Percentiles rank a stretch among this genome's conserved stretches.
These are phyloP conservation scores for Kwoniella botswanensis DNA, from an alignment of 768 basidiomycete genomes.

Conservation along the genomic window DNA sequence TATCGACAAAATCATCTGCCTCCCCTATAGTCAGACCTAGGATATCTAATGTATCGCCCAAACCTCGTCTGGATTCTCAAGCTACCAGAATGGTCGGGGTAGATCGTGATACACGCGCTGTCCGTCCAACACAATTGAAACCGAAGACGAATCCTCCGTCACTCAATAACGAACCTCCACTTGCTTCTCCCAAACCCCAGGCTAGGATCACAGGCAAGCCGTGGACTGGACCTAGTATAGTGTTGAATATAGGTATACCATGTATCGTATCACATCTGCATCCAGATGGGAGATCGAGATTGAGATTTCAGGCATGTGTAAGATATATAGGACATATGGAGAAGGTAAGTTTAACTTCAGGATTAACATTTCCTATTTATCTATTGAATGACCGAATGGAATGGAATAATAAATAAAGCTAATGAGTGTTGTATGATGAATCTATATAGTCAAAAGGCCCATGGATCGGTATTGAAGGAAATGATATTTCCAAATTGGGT, in stretches of 20 bases:
- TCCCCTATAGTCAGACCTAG: not conserved
- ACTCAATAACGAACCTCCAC: not conserved
- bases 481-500: slow-evolving; percentile 34
- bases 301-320: slow-evolving; percentile 46
- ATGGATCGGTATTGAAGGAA: slow-evolving; percentile 54
- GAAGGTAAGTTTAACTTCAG: slow-evolving; percentile 24
- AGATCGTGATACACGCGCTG: too few species aligned
- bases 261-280: slow-evolving; percentile 48
- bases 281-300: slow-evolving; percentile 10
- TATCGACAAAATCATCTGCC: not conserved
- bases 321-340: slow-evolving; percentile 51
- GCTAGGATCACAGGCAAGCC: not conserved
- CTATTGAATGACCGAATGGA: too few species aligned
- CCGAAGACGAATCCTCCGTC: not conserved
- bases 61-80: not conserved
- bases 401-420: not conserved
- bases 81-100: not conserved
- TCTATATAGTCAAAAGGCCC: slow-evolving; percentile 39
- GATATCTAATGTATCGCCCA: not conserved
- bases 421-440: not conserved
- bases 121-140: too few species aligned
- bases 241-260: slow-evolving; percentile 49
- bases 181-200: not conserved
- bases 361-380: too few species aligned
- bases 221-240: slow-evolving; percentile 35